Base-by-base conservation (phyloP, 2,329 filamentous ascomycete genomes). In the Amylocarpus encephaloides region DNA sequence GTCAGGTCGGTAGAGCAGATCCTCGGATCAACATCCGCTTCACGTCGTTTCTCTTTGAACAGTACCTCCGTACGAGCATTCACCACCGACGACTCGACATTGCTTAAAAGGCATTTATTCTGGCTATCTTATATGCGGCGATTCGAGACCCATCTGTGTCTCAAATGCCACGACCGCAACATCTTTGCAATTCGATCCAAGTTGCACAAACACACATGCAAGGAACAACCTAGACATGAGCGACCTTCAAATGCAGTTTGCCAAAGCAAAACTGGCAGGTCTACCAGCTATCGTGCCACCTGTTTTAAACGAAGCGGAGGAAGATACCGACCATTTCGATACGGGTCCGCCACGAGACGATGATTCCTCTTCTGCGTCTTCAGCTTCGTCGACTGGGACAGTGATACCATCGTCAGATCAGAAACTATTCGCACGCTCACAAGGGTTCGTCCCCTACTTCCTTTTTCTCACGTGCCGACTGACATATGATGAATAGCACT, bases 371-470 rank as follows among this genome's bases (percentile, higher is more conserved):
- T 85, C 82, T 6, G 79, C 87, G 12, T 95, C 86, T 0, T 95
- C 90, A n/a, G 84, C 88, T 34, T 95, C 91, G 3, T 96, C 91
- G 1, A 89, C 90, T 3, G 90, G 91, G 22, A 97, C 92, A n/a
- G 78, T 97, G 54, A 85, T 89, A 56, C 89, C 91, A 1, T 87
- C 86, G 4, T 79, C 81, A 6, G 85, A 79, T 58, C 80, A 84
- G 59, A 84, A 83, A 55, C 72, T 90, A 36, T 89, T 90, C 70
- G 85, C 85, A 51, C 77, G 84, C 58, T 81, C 83, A 42, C 76
- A 79, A 70, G 77, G 82, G 85, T 87, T 73, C 63, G 71, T 71
- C 49, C 51, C 58, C 39, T 49, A 40, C 42, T 10, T 38, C 29
- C 43, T 44, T 34, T 19, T 10, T 6, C 12, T 48, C 35, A 12